Evolutionary conservation across 2,329 filamentous ascomycete species (phyloP), one percentile per base, ranked within the genome.

Genomic region (Calonectria pauciramosa): DNA sequence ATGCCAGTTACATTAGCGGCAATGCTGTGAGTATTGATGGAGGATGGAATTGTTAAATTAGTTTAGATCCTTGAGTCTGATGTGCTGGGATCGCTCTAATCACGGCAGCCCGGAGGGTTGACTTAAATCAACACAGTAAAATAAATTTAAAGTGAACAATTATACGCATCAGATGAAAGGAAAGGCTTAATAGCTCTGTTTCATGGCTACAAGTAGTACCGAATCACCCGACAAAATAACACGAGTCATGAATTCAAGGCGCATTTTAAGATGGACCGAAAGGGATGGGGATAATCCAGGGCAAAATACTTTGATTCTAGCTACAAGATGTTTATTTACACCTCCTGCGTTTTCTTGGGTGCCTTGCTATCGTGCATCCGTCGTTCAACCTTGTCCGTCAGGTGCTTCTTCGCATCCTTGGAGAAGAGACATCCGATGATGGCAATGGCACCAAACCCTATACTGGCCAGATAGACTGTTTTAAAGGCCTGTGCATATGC

Each of bases 401-500:
- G 71, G 52, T 84, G 80, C 65, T 81, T 78, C 75, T 83, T 79
- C 3, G 84, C 82, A 73, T 86, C 82, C 70, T 84, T 83, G 3
- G 83, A 80, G 51, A 85, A 84, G 18, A 85, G 72, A 26, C 82
- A 83, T 1, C 83, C 82, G 7, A 86, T 69, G 8, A 86, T 84
- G 8, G 83, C 85, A 26, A 87, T 82, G 0, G 79, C 85, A 30
- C 82, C 82, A 47, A 87, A 87, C 0, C 82, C 85, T 26, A 87
- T 72, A 76, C 82, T 86, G 1, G 83, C 82, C 2, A 87, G 72
- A 41, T 86, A 88, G 0, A 88, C 85, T 2, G 86, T 86, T 72
- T 84, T 81, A 75, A 86, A 86, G 8, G 85, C 85, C 49, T 86
- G 82, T 0, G 84, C 79, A 65, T 85, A 85, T 8, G 86, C 86